Evolutionary conservation across 1,139 yeast species (phyloP).

Genomic region (Meyerozyma carpophila): DNA sequence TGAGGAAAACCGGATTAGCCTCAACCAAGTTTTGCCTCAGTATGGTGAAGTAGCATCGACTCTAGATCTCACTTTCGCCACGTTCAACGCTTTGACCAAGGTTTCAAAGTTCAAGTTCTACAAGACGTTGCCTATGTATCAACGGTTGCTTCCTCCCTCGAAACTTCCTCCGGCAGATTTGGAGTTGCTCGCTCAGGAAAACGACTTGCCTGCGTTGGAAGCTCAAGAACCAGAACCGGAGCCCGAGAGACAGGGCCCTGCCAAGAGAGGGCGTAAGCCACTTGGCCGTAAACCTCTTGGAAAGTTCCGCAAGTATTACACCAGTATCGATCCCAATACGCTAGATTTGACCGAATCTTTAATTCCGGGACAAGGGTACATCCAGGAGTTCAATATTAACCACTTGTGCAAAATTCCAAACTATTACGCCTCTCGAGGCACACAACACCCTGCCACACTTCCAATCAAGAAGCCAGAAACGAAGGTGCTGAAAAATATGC

Average conservation of each 20-base stretch:
- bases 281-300: slow-evolving; percentile 22
- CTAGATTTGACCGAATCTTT: slow-evolving; percentile 37
- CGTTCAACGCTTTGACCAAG: slow-evolving; percentile 32
- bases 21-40: slow-evolving; percentile 39
- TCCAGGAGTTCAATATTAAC: slow-evolving; percentile 39
- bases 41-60: slow-evolving; percentile 30
- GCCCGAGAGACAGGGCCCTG: background rate
- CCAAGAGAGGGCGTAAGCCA: slow-evolving; percentile 8
- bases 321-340: slow-evolving; percentile 34
- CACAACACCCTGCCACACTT: slow-evolving; percentile 18
- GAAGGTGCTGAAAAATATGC: slow-evolving; percentile 30
- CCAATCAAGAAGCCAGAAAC: slow-evolving; percentile 15
- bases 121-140: slow-evolving; percentile 12
- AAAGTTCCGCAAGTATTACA: slow-evolving; percentile 26
- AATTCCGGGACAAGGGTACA: slow-evolving; percentile 43
- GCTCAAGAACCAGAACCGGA: slow-evolving; percentile 8
- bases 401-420: slow-evolving; percentile 41
- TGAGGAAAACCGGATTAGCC: slow-evolving; percentile 24
- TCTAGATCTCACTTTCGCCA: slow-evolving; percentile 27
- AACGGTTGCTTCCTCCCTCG: slow-evolving; percentile 14
- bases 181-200: slow-evolving; percentile 24
- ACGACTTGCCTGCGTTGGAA: slow-evolving; percentile 24
- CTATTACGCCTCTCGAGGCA: slow-evolving; percentile 29
- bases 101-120: slow-evolving; percentile 34
- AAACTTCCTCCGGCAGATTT: slow-evolving; percentile 28